Conservation (phyloP, 1,139 yeast genomes). For the Diutina ranongensis region DNA sequence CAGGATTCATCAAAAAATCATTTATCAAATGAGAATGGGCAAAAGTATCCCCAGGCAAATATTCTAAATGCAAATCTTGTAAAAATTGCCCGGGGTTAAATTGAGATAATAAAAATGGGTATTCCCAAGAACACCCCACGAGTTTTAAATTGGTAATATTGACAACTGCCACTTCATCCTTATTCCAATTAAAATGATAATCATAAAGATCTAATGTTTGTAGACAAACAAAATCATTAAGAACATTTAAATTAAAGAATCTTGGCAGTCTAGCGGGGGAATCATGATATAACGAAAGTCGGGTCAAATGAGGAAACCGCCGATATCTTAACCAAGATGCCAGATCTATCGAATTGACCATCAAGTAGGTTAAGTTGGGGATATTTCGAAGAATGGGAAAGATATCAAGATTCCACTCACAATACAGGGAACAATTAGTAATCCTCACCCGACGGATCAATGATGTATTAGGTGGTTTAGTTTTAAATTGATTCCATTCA, state of each 20-base stretch:
- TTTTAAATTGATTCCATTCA: background rate
- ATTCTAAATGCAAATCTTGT: background rate
- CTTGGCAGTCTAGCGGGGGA: background rate
- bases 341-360: slow-evolving; percentile 4
- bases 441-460: background rate
- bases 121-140: slow-evolving; percentile 5
- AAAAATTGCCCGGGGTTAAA: slow-evolving; percentile 1
- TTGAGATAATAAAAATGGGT: background rate
- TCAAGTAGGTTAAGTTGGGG: background rate
- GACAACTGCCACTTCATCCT: background rate
- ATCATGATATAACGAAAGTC: background rate
- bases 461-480: background rate
- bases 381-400: background rate
- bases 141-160: background rate
- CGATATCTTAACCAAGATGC: slow-evolving; percentile 3
- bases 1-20: background rate
- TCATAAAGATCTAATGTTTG: background rate
- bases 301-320: background rate
- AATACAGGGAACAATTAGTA: background rate
- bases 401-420: slow-evolving; percentile 3
- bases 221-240: background rate
- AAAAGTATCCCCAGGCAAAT: background rate
- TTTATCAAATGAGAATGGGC: background rate
- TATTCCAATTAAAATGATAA: background rate
- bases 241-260: background rate